Evolutionary conservation across 2,329 filamentous ascomycete genomes (phyloP).

Genomic region (Ceratocystis variospora): DNA sequence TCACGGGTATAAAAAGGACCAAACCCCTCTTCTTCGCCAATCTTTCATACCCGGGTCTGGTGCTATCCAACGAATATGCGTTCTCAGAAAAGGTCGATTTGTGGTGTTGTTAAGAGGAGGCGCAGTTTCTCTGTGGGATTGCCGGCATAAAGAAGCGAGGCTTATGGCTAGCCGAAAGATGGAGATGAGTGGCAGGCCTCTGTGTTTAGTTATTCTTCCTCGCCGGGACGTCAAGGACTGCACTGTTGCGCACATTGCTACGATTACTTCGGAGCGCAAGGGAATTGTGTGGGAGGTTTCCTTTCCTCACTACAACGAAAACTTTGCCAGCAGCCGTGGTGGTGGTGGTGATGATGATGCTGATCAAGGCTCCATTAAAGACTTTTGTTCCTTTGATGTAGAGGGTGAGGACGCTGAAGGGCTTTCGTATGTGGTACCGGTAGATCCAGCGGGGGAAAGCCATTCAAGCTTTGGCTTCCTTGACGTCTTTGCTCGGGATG

Average conservation of each 20-base stretch:
- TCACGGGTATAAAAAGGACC: constrained; percentile 36
- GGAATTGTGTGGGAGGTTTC: constrained; percentile 71
- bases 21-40: constrained; percentile 34
- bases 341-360: constrained; percentile 5
- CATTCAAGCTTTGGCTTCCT: constrained; percentile 63
- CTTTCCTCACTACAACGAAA: constrained; percentile 37
- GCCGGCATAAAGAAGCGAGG: constrained; percentile 43
- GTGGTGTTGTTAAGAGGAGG: constrained; percentile 66
- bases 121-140: constrained; percentile 67
- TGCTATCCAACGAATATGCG: constrained; percentile 66
- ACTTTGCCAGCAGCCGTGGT: background rate
- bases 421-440: constrained; percentile 57
- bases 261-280: constrained; percentile 61
- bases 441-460: constrained; percentile 69
- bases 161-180: constrained; percentile 40
- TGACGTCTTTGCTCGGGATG: constrained; percentile 73
- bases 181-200: constrained; percentile 48
- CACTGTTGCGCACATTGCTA: constrained; percentile 58
- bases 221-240: constrained; percentile 42
- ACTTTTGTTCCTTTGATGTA: constrained; percentile 61
- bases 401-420: constrained; percentile 43
- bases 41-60: constrained; percentile 53
- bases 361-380: constrained; percentile 31
- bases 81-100: constrained; percentile 64
- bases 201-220: constrained; percentile 68